Percentiles rank a stretch among this genome's conserved stretches.
phyloP scores from a whole-genome alignment of 768 basidiomycete species.

The Lactarius deliciosus region DNA sequence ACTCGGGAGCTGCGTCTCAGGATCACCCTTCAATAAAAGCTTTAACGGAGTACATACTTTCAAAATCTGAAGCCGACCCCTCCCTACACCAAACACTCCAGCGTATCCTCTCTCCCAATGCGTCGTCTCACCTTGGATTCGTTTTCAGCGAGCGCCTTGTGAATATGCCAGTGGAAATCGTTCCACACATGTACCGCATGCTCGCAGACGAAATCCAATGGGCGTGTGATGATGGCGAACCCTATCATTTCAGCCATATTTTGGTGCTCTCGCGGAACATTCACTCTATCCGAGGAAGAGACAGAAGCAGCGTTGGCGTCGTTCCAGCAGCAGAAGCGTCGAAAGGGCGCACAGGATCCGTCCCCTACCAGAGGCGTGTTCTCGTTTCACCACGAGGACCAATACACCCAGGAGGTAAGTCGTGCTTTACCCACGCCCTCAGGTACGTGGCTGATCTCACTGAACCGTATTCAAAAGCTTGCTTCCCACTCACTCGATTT shows the following conservation, averaged over 20 bases:
- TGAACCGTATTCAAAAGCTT: constrained; percentile 38
- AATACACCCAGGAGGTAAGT: constrained; percentile 62
- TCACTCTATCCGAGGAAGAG: constrained; percentile 69
- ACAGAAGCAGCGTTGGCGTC: constrained; percentile 38
- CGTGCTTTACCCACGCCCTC: constrained; percentile 11
- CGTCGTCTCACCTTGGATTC: constrained; percentile 67
- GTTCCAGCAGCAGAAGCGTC: constrained; percentile 42
- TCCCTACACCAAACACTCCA: constrained; percentile 55
- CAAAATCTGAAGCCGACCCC: constrained; percentile 51
- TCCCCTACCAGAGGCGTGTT: constrained; percentile 54
- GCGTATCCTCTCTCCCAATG: constrained; percentile 44
- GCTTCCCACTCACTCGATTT: constrained; percentile 54
- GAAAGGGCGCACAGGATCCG: constrained; percentile 35
- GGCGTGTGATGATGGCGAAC: constrained; percentile 65
- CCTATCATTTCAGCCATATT: constrained; percentile 71
- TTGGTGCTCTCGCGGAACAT: constrained; percentile 79
- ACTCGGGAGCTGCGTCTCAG: constrained; percentile 41
- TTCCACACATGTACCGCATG: constrained; percentile 92
- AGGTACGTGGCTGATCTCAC: constrained; percentile 3
- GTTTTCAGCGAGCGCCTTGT: constrained; percentile 85
- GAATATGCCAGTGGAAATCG: constrained; percentile 94
- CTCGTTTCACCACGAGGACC: constrained; percentile 87
- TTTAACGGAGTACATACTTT: constrained; percentile 66
- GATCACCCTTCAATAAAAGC: constrained; percentile 69
- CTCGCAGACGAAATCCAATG: constrained; percentile 77